Conservation (phyloP, 192 early-diverging fungal genomes). For the Chytriomyces sp. region DNA sequence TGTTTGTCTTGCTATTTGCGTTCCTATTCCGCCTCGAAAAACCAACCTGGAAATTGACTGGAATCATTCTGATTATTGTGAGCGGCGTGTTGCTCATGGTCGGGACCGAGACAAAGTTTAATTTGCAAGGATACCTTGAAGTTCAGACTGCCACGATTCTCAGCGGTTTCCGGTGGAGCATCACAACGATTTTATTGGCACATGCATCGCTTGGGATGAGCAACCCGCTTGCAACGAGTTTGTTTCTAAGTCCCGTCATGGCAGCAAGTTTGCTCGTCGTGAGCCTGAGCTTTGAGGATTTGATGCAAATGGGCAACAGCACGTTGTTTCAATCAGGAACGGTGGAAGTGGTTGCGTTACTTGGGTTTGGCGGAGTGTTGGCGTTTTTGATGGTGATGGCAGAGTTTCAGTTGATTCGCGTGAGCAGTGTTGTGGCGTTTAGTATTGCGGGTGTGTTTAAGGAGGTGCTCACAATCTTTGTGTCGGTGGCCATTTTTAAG, state of each 20-base stretch:
- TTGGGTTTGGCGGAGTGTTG: constrained; percentile 78
- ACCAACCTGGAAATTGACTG: constrained; percentile 70
- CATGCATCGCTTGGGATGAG: constrained; percentile 76
- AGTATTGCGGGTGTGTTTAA: constrained; percentile 85
- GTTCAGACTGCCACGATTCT: constrained; percentile 80
- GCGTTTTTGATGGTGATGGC: constrained; percentile 88
- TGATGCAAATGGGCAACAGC: neutral
- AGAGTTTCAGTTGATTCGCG: constrained; percentile 83
- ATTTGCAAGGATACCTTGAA: constrained; percentile 73
- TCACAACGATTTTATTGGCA: constrained; percentile 84
- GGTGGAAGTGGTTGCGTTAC: constrained; percentile 55
- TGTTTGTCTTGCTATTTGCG: constrained; percentile 83
- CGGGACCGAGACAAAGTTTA: constrained; percentile 80
- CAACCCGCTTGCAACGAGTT: constrained; percentile 86
- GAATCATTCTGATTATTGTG: constrained; percentile 79
- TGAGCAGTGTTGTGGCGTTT: constrained; percentile 83
- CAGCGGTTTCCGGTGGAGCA: constrained; percentile 88
- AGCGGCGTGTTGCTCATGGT: constrained; percentile 89
- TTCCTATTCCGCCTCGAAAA: constrained; percentile 86
- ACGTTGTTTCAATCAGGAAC: constrained; percentile 1
- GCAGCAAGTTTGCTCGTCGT: constrained; percentile 67
- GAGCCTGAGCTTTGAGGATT: neutral
- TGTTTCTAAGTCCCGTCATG: constrained; percentile 83
- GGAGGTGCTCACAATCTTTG: constrained; percentile 83
- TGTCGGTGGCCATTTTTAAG: constrained; percentile 77